Base-by-base conservation (phyloP, 805 yeast species). In the Alloascoidea hylecoeti region DNA sequence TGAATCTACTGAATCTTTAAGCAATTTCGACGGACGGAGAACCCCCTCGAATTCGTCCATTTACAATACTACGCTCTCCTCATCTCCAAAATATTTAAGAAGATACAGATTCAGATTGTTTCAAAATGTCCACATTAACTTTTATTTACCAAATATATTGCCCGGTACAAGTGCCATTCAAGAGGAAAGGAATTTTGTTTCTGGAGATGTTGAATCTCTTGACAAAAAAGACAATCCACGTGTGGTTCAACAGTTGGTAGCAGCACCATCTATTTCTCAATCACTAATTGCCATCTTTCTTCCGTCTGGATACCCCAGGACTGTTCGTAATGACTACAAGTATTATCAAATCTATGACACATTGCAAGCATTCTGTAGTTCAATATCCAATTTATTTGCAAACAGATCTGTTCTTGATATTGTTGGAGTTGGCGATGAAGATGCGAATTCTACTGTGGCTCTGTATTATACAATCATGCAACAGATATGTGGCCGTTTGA, bases 271-370 rank as follows among this genome's bases (percentile, higher is more conserved):
- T n/a, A 23, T 23, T 23, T 23, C 30, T n/a, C 9, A 52, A 37
- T 36, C 44, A 18, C 41, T 54, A 12, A 43, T 55, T 14, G 44
- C 50, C 32, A 49, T 57, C 32, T 56, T 56, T 40, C 44, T 56
- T 36, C 61, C 61, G 15, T 52, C 59, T 3, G 61, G 61, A 12
- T 56, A 53, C 38, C 61, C 61, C 6, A 45, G 49, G 33, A 46
- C 56, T 32, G 61, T 56, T 18, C 40, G 43, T 6, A 19, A 49
- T 2, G 61, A 56, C 37, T 56, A 56, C 36, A 42, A 50, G 15
- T 49, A 49, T 35, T 56, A 56, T 38, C 61, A 56, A 44, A 50
- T 53, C n/a, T 56, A 44, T 39, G 61, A 56, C 43, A 55, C 62
- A 16, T 41, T 57, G 19, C 61, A 56, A 42, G 61, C 61, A 12